phyloP scores from a whole-genome alignment of 345 rosid genomes.

The Barbarea vulgaris region DNA sequence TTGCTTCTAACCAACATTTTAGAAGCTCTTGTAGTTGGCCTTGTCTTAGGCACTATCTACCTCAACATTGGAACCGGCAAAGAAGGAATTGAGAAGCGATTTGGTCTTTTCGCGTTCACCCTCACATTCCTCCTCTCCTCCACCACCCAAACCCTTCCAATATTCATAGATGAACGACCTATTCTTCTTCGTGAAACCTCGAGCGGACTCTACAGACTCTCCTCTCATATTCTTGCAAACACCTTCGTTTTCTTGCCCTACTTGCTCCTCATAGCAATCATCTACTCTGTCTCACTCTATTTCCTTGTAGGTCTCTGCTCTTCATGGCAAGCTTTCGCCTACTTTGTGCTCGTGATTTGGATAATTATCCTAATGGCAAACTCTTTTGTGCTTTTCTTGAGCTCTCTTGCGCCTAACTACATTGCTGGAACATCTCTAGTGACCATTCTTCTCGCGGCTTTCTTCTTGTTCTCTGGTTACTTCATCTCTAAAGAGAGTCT shows the following conservation, averaged over 20 bases:
- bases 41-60: constrained; percentile 90
- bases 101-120: constrained; percentile 90
- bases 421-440: constrained; percentile 87
- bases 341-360: constrained; percentile 85
- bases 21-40: constrained; percentile 84
- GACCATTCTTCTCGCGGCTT: constrained; percentile 71
- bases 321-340: constrained; percentile 73
- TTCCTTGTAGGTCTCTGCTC: constrained; percentile 87
- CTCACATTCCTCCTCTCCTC: constrained; percentile 95
- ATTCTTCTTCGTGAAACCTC: constrained; percentile 80
- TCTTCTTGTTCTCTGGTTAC: constrained; percentile 95
- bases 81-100: constrained; percentile 77
- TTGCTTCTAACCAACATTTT: constrained; percentile 71
- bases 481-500: constrained; percentile 77
- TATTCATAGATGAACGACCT: constrained; percentile 85
- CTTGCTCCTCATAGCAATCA: constrained; percentile 59
- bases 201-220: constrained; percentile 78
- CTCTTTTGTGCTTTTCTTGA: constrained; percentile 83
- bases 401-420: constrained; percentile 89
- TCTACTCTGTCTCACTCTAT: constrained; percentile 76
- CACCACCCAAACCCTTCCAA: constrained; percentile 87
- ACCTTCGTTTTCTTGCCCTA: constrained; percentile 89
- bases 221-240: constrained; percentile 81
- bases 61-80: constrained; percentile 71
- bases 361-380: constrained; percentile 77